Evolutionary conservation across 2,329 filamentous ascomycete genomes (phyloP).

Genomic region (Trichoderma afroharzianum): DNA sequence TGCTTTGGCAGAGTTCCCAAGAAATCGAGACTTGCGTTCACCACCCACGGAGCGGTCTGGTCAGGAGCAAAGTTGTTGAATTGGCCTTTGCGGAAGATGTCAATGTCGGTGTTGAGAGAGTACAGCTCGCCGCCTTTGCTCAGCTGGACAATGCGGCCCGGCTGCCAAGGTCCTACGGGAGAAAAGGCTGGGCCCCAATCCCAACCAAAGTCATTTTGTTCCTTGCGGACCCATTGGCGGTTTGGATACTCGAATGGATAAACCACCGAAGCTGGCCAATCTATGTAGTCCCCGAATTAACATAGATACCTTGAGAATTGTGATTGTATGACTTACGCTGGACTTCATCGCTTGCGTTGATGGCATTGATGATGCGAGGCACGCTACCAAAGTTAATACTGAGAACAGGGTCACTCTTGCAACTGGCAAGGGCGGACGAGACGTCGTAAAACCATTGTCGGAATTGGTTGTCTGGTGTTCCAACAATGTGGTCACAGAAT

Average conservation of each 20-base stretch:
- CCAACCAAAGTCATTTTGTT: conserved; percentile 63
- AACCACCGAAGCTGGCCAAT: conserved; percentile 13
- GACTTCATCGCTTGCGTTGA: conserved; percentile 4
- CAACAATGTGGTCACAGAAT: conserved; percentile 52
- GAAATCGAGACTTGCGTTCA: conserved; percentile 59
- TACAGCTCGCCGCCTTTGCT: conserved; percentile 28
- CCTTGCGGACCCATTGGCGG: conserved; percentile 47
- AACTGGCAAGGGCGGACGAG: conserved; percentile 37
- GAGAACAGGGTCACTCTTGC: conserved; percentile 12
- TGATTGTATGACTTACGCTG: background rate
- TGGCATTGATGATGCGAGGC: conserved; percentile 20
- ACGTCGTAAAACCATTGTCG: conserved; percentile 59
- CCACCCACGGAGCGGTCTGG: conserved; percentile 54
- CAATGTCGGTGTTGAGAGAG: conserved; percentile 43
- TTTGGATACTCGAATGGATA: conserved; percentile 22
- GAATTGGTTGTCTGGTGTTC: conserved; percentile 59
- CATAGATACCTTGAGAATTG: fast-evolving
- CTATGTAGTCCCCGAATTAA: background rate
- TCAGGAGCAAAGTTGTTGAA: conserved; percentile 56
- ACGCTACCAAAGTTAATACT: conserved; percentile 25
- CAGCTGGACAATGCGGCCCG: conserved; percentile 54
- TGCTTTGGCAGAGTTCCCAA: conserved; percentile 44
- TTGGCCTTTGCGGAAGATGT: conserved; percentile 57
- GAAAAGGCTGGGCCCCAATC: conserved; percentile 60
- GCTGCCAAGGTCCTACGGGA: conserved; percentile 61